Evolutionary conservation across 169 alveolate genomes (phyloP), one percentile per base, ranked within the genome.

Genomic region (Plasmodium ovale): DNA sequence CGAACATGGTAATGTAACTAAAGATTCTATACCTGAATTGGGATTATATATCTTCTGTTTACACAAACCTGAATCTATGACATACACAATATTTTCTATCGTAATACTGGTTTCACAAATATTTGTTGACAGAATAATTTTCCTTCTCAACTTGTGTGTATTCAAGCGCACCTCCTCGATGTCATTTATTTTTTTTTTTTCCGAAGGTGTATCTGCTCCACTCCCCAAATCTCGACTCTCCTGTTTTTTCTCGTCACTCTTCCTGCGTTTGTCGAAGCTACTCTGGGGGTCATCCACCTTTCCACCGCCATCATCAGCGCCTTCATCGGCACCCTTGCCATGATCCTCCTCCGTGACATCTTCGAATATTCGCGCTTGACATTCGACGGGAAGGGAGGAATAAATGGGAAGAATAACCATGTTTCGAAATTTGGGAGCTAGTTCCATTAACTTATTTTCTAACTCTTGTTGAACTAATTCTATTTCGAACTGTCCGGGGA

Each of bases 71-170:
- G 99, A 95, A 93, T 98, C 96, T 31, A 98, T 97, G 7, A 98
- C 99, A 88, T 97, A 99, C 37, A 98, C 99, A 47, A 99, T 98
- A 82, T 98, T 98, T 89, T 98, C 99, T 53, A 99, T 97, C 16
- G 99, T 99, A 56, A 99, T 96, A 87, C 99, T 97, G 1, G 99
- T 99, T 94, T 99, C 99, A 21, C 99, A 99, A 42, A 98, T 98
- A 94, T 98, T 98, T 16, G 99, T 99, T 44, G 99, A 99, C 25
- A 98, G 87, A 16, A 98, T 98, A 44, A 98, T 99, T 95, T 98
- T 99, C 88, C 99, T 92, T 29, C 98, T 96, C 33, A 97, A 97
- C 59, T 87, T 93, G 7, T 99, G 98, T 5, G 98, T 96, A 21
- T 89, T 19, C 59, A n/a, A 21, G 33, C 42, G 59, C 2, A 47